phyloP scores from a whole-genome alignment of 306 rosid species.

The Carpinus viminea region DNA sequence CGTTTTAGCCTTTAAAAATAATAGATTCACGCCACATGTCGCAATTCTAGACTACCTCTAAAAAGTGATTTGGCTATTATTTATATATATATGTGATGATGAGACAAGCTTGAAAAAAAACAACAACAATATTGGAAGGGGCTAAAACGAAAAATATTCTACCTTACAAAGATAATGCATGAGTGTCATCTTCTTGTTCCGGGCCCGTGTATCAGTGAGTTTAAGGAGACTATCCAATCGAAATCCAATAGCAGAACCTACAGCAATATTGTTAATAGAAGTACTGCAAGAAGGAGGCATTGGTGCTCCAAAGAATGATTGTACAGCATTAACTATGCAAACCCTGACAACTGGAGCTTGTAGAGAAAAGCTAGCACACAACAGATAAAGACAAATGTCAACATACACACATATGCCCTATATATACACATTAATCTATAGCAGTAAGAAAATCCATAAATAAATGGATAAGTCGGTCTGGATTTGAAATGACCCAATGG shows the following conservation, averaged over 20 bases:
- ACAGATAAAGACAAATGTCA: constrained; percentile 11
- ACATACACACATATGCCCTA: constrained; percentile 8
- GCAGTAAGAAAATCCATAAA: constrained; percentile 8
- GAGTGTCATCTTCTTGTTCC: constrained; percentile 93
- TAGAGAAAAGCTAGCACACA: constrained; percentile 7
- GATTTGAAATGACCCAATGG: constrained; percentile 8
- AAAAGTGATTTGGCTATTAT: too few species aligned
- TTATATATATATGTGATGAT: too few species aligned
- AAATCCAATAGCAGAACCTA: constrained; percentile 98
- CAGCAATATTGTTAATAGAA: constrained; percentile 22
- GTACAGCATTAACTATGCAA: neutral
- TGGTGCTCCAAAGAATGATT: neutral
- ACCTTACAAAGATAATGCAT: constrained; percentile 99
- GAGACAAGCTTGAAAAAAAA: neutral
- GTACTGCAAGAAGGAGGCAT: constrained; percentile 20
- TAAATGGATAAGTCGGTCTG: neutral
- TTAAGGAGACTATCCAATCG: constrained; percentile 97
- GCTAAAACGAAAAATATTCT: constrained; percentile 26
- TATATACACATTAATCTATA: neutral
- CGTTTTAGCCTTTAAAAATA: too few species aligned
- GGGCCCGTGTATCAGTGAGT: constrained; percentile 89
- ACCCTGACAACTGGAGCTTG: neutral
- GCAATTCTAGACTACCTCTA: too few species aligned
- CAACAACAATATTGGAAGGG: neutral
- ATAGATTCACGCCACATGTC: too few species aligned